phyloP scores from a whole-genome alignment of 2,329 filamentous ascomycete species.

The Apiospora koreana region DNA sequence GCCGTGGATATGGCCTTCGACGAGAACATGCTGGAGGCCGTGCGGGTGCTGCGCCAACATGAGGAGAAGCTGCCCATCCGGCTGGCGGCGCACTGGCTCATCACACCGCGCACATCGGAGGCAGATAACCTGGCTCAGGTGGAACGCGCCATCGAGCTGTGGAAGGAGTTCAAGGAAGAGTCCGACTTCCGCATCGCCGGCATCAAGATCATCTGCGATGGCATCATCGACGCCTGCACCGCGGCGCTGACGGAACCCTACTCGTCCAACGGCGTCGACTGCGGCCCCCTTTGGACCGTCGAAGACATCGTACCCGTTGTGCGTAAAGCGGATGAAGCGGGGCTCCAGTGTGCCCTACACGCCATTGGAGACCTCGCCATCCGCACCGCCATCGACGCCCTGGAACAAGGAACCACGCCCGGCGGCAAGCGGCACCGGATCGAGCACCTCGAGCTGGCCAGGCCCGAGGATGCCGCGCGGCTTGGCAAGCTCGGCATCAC shows the following conservation, averaged over 20 bases:
- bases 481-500: conserved; percentile 62
- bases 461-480: conserved; percentile 53
- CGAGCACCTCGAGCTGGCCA: conserved; percentile 64
- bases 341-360: conserved; percentile 63
- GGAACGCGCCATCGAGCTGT: conserved; percentile 50
- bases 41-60: conserved; percentile 40
- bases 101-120: conserved; percentile 46
- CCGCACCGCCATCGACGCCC: conserved; percentile 56
- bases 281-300: conserved; percentile 56
- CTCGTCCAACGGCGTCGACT: conserved; percentile 43
- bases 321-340: conserved; percentile 50
- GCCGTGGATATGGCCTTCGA: conserved; percentile 62
- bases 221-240: conserved; percentile 66
- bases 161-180: conserved; percentile 41
- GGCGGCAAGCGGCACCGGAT: conserved; percentile 55
- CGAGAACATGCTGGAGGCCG: conserved; percentile 53
- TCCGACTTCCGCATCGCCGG: conserved; percentile 55
- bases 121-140: conserved; percentile 50
- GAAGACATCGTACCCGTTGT: conserved; percentile 56
- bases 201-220: conserved; percentile 66
- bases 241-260: conserved; percentile 63
- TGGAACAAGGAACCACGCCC: conserved; percentile 44
- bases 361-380: conserved; percentile 66
- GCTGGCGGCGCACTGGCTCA: conserved; percentile 58
- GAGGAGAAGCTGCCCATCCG: conserved; percentile 41